Conservation (phyloP, 2,329 filamentous ascomycete genomes). For the Penicillium brevicompactum region DNA sequence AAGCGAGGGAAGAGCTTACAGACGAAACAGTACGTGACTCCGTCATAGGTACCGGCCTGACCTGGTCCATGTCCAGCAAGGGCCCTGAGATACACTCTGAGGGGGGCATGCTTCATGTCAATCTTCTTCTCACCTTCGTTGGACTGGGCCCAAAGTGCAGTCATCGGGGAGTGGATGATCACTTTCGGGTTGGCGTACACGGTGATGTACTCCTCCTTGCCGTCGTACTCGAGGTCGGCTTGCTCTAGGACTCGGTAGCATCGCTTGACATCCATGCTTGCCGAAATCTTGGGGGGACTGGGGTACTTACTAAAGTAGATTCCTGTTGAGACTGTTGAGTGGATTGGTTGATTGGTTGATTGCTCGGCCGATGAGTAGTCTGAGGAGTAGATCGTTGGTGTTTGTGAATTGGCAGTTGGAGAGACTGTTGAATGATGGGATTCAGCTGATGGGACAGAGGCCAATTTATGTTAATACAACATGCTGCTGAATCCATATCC, state of each 20-base stretch:
- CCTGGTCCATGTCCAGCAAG: background rate
- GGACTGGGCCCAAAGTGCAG: background rate
- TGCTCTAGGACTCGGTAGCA: background rate
- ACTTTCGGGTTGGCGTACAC: background rate
- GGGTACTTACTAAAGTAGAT: background rate
- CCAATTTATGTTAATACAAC: too few species aligned
- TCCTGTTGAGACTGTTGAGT: background rate
- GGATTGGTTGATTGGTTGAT: too few species aligned
- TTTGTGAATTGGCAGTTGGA: too few species aligned
- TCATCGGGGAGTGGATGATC: background rate
- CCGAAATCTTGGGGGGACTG: background rate
- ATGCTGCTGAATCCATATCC: too few species aligned
- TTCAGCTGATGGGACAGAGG: too few species aligned
- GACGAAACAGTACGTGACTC: background rate
- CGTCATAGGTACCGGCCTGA: background rate
- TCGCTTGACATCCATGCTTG: background rate
- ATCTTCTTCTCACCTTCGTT: background rate
- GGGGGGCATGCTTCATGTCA: background rate
- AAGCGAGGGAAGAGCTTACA: background rate
- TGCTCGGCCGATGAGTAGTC: too few species aligned
- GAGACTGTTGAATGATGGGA: too few species aligned
- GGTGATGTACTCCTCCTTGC: background rate
- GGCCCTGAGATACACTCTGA: background rate
- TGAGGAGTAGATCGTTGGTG: too few species aligned
- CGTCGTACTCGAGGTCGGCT: background rate